Percentiles rank a stretch among this genome's conserved stretches.
phyloP scores from a whole-genome alignment of 495 filamentous ascomycete species.

The Neurospora cerealis region DNA sequence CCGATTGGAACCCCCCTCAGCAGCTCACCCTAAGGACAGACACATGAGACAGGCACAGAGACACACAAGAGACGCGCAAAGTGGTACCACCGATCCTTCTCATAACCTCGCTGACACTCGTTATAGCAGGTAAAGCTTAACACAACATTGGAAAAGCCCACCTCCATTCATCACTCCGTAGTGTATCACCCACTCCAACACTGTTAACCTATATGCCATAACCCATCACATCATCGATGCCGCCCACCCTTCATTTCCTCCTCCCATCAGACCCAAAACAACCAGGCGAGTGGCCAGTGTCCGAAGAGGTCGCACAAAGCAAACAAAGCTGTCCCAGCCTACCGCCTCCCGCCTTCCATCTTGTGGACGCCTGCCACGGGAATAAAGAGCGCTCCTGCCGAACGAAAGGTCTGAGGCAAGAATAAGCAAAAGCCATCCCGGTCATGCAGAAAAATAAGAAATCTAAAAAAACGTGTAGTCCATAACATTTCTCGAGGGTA shows the following conservation, averaged over 20 bases:
- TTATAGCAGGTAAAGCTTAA: neutral
- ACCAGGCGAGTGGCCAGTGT: slow-evolving; percentile 20
- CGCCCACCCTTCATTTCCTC: slow-evolving; percentile 6
- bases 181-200: neutral
- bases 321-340: slow-evolving; percentile 19
- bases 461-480: slow-evolving; percentile 26
- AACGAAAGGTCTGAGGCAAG: slow-evolving; percentile 13
- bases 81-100: neutral
- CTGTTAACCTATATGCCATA: slow-evolving; percentile 27
- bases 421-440: slow-evolving; percentile 29
- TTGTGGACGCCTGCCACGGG: slow-evolving; percentile 32
- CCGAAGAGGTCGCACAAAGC: slow-evolving; percentile 20
- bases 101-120: neutral
- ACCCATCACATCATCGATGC: slow-evolving; percentile 14
- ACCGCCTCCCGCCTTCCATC: neutral
- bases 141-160: neutral
- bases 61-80: neutral
- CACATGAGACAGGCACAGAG: neutral
- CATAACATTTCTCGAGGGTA: slow-evolving; percentile 13
- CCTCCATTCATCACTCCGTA: neutral
- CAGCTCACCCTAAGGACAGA: neutral
- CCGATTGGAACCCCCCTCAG: neutral
- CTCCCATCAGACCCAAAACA: slow-evolving; percentile 6
- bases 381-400: slow-evolving; percentile 25
- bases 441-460: slow-evolving; percentile 37